Evolutionary conservation across 257 asterid species (phyloP).

Genomic region (Capsicum baccatum): DNA sequence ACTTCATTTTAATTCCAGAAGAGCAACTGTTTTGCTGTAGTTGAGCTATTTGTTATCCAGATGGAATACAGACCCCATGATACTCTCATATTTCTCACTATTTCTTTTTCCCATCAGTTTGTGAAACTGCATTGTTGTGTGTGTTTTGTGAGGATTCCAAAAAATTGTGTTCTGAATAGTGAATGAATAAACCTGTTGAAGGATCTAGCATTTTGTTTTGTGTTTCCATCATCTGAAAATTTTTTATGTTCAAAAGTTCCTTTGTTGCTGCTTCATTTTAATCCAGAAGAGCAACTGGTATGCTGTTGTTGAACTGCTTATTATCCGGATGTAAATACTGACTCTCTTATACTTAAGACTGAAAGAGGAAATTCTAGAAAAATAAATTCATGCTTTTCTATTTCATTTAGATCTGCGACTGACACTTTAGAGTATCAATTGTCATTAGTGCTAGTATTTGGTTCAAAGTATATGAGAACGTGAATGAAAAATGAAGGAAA

Average conservation of each 20-base stretch:
- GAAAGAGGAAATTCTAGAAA: background rate
- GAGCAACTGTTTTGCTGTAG: background rate
- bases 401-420: background rate
- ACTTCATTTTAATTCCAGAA: background rate
- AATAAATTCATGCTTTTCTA: background rate
- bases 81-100: too few species aligned
- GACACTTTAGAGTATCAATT: background rate
- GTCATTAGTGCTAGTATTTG: background rate
- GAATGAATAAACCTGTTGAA: background rate
- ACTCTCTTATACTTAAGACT: background rate
- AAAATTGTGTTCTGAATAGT: background rate
- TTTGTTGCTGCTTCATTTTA: background rate
- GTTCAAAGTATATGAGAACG: too few species aligned
- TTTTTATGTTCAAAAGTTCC: too few species aligned
- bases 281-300: background rate
- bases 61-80: background rate
- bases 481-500: too few species aligned
- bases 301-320: background rate
- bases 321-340: background rate
- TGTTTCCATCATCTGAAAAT: background rate
- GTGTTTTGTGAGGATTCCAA: background rate
- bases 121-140: background rate
- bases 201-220: background rate
- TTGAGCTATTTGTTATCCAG: background rate
- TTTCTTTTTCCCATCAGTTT: too few species aligned